These are phyloP conservation scores for Ustilago loliicola DNA, from an alignment of 1,284 basidiomycete species.

Conservation along the genomic window DNA sequence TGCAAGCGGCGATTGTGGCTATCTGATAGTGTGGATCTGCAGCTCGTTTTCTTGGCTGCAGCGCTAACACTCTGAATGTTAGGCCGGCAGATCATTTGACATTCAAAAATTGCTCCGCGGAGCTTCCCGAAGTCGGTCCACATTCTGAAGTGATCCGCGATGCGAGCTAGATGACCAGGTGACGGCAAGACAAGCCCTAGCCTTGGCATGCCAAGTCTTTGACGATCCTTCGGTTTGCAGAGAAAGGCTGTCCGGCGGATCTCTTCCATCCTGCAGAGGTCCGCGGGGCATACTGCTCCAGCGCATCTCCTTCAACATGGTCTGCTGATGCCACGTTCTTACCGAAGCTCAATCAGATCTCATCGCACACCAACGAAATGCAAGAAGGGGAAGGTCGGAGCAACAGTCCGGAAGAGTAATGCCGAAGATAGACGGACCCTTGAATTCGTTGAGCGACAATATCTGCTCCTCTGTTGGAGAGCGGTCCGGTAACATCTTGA, in stretches of 20 bases:
- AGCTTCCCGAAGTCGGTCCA: too few relatives aligned
- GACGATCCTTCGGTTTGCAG: neutral
- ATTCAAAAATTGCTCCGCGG: too few relatives aligned
- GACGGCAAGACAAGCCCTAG: neutral
- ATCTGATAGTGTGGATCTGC: slow-evolving; percentile 17
- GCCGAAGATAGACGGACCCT: slow-evolving; percentile 4
- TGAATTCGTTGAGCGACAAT: neutral
- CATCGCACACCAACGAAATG: neutral
- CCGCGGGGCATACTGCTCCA: neutral
- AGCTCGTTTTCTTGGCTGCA: slow-evolving; percentile 1
- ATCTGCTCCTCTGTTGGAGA: neutral
- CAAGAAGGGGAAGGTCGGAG: neutral
- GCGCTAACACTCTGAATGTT: neutral
- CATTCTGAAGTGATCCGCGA: neutral
- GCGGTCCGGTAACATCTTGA: neutral
- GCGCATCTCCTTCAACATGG: neutral
- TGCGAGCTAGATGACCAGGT: neutral
- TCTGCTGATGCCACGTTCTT: neutral
- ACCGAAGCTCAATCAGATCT: neutral
- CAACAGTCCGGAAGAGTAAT: neutral
- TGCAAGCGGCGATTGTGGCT: slow-evolving; percentile 22
- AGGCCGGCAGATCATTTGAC: too few relatives aligned
- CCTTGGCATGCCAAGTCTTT: slow-evolving; percentile 4
- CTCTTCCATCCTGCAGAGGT: neutral
- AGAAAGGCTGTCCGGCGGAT: neutral